Conservation (phyloP, 805 yeast species). For the Saccharomycopsis selenospora region DNA sequence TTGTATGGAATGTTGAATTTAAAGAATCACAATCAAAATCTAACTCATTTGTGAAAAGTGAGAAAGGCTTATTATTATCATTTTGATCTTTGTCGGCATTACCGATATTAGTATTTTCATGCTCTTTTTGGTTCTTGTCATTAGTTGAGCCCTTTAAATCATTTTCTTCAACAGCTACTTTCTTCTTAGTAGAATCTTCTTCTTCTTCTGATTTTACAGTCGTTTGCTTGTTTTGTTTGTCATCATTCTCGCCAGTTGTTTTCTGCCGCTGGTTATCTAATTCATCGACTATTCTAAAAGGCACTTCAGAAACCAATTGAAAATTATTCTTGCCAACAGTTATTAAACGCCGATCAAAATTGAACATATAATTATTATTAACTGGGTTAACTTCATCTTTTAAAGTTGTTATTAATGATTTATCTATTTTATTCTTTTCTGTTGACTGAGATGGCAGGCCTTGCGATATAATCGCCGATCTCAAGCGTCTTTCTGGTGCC, state of each 20-base stretch:
- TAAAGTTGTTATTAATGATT: slow-evolving; percentile 15
- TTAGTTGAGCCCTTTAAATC: too few relatives aligned
- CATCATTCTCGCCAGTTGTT: too few relatives aligned
- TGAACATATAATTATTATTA: slow-evolving; percentile 12
- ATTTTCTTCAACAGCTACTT: too few relatives aligned
- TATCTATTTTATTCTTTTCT: slow-evolving; percentile 7
- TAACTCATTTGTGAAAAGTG: not conserved
- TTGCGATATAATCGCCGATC: not conserved
- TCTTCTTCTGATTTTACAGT: too few relatives aligned
- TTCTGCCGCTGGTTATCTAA: too few relatives aligned
- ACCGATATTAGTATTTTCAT: too few relatives aligned
- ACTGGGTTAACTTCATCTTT: slow-evolving; percentile 3
- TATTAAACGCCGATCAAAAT: slow-evolving; percentile 12
- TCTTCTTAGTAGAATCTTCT: too few relatives aligned
- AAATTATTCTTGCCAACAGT: slow-evolving; percentile 3
- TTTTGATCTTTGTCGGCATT: too few relatives aligned
- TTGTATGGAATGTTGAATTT: not conserved
- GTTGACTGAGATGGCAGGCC: not conserved
- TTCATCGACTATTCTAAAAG: not conserved
- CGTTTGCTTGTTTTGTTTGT: too few relatives aligned
- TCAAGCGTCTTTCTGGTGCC: not conserved
- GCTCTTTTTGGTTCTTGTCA: too few relatives aligned
- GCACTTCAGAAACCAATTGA: slow-evolving; percentile 2
- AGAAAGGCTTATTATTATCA: not conserved
- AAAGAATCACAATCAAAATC: not conserved